Evolutionary conservation across 139 green algal genomes (phyloP), one percentile per base, ranked within the genome.

Genomic region (Ostreobium quekettii): DNA sequence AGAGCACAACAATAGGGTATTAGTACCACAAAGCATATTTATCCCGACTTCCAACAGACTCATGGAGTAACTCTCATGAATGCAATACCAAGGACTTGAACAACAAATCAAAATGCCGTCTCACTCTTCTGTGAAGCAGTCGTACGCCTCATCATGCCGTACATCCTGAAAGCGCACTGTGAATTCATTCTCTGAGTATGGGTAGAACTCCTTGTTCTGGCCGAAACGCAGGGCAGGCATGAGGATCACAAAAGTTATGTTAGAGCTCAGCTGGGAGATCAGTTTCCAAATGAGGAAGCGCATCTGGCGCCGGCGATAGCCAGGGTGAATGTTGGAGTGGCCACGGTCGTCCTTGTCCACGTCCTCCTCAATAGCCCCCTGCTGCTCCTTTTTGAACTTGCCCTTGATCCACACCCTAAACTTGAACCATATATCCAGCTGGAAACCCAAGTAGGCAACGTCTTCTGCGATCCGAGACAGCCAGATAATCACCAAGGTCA

Each of bases 371-470:
- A 74, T 71, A 6, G 56, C 56, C n/a, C n/a, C n/a, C n/a, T n/a
- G n/a, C n/a, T n/a, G n/a, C 42, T 74, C 49, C 33, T 47, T 57
- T 19, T 71, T 74, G 26, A 74, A 71, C 31, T 69, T 71, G 19
- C 67, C 67, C 42, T 74, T 74, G 67, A 74, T 74, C 67, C 67
- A 74, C 5, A 74, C 53, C 19, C 67, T 29, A 47, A 74, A 74
- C 37, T 60, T 4, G 24, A 74, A 74, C 67, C 67, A 74, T 29
- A 57, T 58, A 30, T 74, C 67, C n/a, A 74, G 49, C 49, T 74
- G 67, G 67, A 74, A 74, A 19, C 53, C 47, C 0, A 74, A 31
- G 61, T 69, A 74, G 24, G 67, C 67, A 36, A 68, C 33, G 31
- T 74, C 47, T 26, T 74, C 67, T 24, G 53, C 67, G 15, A 74